phyloP scores from a whole-genome alignment of 2,329 filamentous ascomycete genomes.

The Epichloe scottii region DNA sequence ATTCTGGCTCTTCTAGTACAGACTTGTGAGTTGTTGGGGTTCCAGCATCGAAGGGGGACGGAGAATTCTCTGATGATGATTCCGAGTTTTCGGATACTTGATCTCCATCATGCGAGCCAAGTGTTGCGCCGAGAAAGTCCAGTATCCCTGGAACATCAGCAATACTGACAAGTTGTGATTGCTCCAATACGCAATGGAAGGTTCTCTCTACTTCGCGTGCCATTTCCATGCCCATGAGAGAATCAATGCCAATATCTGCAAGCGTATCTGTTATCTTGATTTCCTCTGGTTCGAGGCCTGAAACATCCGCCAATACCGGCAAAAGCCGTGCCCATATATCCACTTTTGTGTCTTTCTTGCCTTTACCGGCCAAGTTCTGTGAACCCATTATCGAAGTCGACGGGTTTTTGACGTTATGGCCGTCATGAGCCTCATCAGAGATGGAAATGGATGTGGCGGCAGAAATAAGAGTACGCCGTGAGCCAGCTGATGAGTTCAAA shows the following conservation, averaged over 20 bases:
- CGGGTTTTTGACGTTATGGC: too few relatives aligned
- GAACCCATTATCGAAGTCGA: too few relatives aligned
- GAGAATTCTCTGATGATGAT: not conserved
- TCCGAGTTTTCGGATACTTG: not conserved
- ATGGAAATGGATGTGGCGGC: too few relatives aligned
- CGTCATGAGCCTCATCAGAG: too few relatives aligned
- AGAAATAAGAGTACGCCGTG: too few relatives aligned
- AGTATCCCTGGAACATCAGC: slow-evolving; percentile 4
- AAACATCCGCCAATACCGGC: slow-evolving; percentile 15
- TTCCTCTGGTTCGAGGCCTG: slow-evolving; percentile 23
- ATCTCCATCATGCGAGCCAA: not conserved
- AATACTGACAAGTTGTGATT: slow-evolving; percentile 1
- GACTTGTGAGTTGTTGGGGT: not conserved
- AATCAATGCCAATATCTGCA: slow-evolving; percentile 36
- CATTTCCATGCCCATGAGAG: slow-evolving; percentile 36
- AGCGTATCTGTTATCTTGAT: slow-evolving; percentile 24
- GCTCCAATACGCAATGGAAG: slow-evolving; percentile 19
- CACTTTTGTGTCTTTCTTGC: not conserved
- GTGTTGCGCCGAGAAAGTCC: not conserved
- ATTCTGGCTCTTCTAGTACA: not conserved
- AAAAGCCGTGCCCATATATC: slow-evolving; percentile 4
- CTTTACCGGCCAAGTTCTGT: too few relatives aligned
- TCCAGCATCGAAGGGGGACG: not conserved
- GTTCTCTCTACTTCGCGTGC: slow-evolving; percentile 25
- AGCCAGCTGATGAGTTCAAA: too few relatives aligned